These are phyloP conservation scores for Murraya paniculata DNA, from an alignment of 345 rosid genomes.

Conservation along the genomic window DNA sequence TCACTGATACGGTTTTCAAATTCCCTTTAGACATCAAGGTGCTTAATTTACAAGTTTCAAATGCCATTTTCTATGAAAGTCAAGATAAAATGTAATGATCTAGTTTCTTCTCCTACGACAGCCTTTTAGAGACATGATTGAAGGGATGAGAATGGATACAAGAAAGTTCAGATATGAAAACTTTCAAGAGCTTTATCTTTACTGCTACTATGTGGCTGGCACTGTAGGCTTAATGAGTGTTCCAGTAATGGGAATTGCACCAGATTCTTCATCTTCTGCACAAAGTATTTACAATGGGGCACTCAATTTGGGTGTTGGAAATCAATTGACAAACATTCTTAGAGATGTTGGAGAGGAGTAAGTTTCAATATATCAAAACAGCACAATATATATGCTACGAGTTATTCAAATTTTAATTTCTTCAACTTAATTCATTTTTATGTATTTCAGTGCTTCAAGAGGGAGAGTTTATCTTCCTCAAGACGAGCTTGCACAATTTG, in stretches of 20 bases:
- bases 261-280: constrained; percentile 32
- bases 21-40: constrained; percentile 58
- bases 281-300: constrained; percentile 44
- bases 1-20: constrained; percentile 44
- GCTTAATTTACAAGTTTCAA: background rate
- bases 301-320: constrained; percentile 51
- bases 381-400: no score
- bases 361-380: background rate
- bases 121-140: constrained; percentile 67
- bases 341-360: constrained; percentile 69
- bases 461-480: constrained; percentile 65
- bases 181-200: constrained; percentile 52
- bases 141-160: constrained; percentile 66
- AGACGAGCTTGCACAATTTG: constrained; percentile 55
- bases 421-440: background rate
- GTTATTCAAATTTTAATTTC: background rate
- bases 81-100: background rate
- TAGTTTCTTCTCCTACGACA: constrained; percentile 2
- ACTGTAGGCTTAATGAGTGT: constrained; percentile 60
- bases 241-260: constrained; percentile 63
- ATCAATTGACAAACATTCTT: constrained; percentile 61
- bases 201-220: constrained; percentile 60
- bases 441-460: constrained; percentile 36
- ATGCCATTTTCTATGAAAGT: background rate
- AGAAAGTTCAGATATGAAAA: constrained; percentile 39